Conservation (phyloP, 805 yeast genomes). For the Schwanniomyces polymorphus region DNA sequence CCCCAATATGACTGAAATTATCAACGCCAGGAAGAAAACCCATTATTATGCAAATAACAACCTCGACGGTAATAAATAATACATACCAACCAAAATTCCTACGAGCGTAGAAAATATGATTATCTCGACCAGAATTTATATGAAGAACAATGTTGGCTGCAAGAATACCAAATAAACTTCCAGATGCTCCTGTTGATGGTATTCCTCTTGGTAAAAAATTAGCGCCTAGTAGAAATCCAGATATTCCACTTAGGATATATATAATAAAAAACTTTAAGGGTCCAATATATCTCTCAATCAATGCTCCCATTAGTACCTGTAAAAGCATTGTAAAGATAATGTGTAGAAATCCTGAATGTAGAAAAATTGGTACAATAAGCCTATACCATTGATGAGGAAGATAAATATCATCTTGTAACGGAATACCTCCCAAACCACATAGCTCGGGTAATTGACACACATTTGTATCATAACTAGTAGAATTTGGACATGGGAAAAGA, state of each 20-base stretch:
- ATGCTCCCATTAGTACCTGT: slow-evolving; percentile 61
- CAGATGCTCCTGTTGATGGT: slow-evolving; percentile 70
- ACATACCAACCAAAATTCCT: slow-evolving; percentile 48
- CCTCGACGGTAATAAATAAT: slow-evolving; percentile 51
- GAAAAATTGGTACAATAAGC: slow-evolving; percentile 62
- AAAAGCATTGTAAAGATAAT: slow-evolving; percentile 61
- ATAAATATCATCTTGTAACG: slow-evolving; percentile 26
- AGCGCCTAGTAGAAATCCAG: slow-evolving; percentile 68
- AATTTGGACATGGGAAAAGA: slow-evolving; percentile 67
- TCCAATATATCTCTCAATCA: slow-evolving; percentile 60
- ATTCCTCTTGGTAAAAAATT: slow-evolving; percentile 68
- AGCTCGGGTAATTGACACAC: slow-evolving; percentile 58
- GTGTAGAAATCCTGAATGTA: slow-evolving; percentile 75
- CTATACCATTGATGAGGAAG: slow-evolving; percentile 70
- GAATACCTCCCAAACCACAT: slow-evolving; percentile 60
- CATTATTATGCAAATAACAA: slow-evolving; percentile 56
- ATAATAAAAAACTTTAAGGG: slow-evolving; percentile 50
- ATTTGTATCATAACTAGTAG: slow-evolving; percentile 53
- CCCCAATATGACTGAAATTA: slow-evolving; percentile 75
- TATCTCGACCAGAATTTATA: slow-evolving; percentile 50
- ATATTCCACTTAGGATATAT: slow-evolving; percentile 61
- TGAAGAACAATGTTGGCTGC: slow-evolving; percentile 60
- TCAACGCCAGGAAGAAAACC: slow-evolving; percentile 77
- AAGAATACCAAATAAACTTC: slow-evolving; percentile 68
- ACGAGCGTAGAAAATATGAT: slow-evolving; percentile 43